Evolutionary conservation across 2,329 filamentous ascomycete genomes (phyloP), one percentile per base, ranked within the genome.

Genomic region (Pseudogymnoascus sp.): DNA sequence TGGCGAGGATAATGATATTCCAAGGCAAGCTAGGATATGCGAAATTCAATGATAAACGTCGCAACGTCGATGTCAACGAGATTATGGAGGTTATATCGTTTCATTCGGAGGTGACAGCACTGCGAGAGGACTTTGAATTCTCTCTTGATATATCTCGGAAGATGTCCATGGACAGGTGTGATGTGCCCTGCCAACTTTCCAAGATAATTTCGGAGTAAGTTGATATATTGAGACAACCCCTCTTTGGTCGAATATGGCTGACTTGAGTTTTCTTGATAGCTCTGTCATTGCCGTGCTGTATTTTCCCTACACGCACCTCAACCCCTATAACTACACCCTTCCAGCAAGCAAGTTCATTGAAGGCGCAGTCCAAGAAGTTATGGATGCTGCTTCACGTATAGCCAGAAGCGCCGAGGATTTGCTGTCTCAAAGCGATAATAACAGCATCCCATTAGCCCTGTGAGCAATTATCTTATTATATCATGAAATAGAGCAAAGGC

Each of bases 1-100:
- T 61, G 60, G 60, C 60, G 48, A 55, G 60, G 27, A 61, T 61
- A 21, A 48, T 51, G 39, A 61, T 33, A 15, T 61, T 61, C 29
- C 60, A 61, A 33, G 41, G 27, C 27, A 42, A 12, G 15, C 15
- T 42, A 13, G 48, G 42, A 61, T 61, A 61, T 8, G 60, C 39
- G 4, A 61, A 55, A 55, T 55, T 12, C n/a, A 55, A 55, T 7
- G 48, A 55, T 4, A 55, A 10, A 29, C 48, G 48, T 21, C 48
- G 48, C 13, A 55, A 55, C 15, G 48, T 55, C 29, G 48, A 55
- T 21, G 48, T 55, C n/a, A 55, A 33, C 10, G 60, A 61, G 41
- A 31, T 61, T 33, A 38, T 48, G 38, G 41, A 61, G 25, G 60
- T 61, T 15, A 61, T 55, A 36, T 61, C 60, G 7, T 61, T 61